A percentile compares a stretch with the other conserved stretches of the same genome.
Evolutionary conservation across 1,284 basidiomycete genomes (phyloP).

Genomic region (Ustilago bromivora): DNA sequence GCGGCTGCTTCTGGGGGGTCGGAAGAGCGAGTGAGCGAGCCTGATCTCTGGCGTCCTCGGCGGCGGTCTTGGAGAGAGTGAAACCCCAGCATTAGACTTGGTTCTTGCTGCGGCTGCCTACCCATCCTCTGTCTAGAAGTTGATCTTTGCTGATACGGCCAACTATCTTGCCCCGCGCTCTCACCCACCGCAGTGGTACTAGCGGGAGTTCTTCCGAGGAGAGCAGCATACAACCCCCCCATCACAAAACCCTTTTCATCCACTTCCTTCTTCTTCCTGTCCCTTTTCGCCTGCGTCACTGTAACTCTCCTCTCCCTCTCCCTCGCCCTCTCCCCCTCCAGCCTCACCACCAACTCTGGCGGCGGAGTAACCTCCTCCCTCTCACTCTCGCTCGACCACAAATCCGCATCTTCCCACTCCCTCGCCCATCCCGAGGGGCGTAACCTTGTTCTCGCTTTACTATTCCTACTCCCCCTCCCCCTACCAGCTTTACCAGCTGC

Average conservation of each 20-base stretch:
- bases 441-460: constrained; percentile 38
- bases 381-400: constrained; percentile 56
- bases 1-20: background rate
- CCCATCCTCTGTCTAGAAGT: background rate
- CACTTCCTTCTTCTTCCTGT: constrained; percentile 9
- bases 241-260: constrained; percentile 13
- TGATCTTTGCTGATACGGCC: constrained; percentile 12
- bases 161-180: background rate
- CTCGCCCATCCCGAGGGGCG: constrained; percentile 45
- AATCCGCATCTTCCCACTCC: constrained; percentile 60
- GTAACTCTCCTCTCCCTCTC: constrained; percentile 18
- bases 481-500: constrained; percentile 40
- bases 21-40: constrained; percentile 18
- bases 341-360: constrained; percentile 10
- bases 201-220: constrained; percentile 15
- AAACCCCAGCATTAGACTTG: constrained; percentile 25
- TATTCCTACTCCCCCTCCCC: constrained; percentile 38
- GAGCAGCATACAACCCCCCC: constrained; percentile 29
- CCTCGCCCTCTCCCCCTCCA: background rate
- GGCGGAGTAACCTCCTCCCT: constrained; percentile 35
- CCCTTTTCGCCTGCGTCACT: constrained; percentile 25
- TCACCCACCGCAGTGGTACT: background rate
- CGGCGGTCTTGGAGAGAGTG: background rate
- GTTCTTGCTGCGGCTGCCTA: constrained; percentile 17
- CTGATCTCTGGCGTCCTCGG: constrained; percentile 9